Evolutionary conservation across 352 stramenopile species (phyloP).

Genomic region (Phytopythium vexans): DNA sequence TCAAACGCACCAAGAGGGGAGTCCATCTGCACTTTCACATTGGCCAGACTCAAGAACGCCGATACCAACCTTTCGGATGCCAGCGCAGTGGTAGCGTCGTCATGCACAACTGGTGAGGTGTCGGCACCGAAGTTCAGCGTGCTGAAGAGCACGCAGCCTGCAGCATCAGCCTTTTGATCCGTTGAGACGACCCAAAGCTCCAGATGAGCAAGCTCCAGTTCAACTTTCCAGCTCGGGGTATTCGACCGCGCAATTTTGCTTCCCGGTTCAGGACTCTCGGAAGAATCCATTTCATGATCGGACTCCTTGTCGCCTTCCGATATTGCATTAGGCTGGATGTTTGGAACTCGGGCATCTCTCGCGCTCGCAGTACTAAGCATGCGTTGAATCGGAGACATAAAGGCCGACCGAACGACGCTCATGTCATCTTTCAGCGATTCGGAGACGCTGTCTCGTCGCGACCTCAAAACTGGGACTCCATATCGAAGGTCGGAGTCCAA

Average conservation of each 20-base stretch:
- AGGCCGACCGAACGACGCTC: conserved; percentile 24
- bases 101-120: neutral
- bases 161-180: conserved; percentile 49
- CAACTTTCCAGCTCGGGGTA: conserved; percentile 33
- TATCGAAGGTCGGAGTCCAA: conserved; percentile 24
- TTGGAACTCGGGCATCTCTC: conserved; percentile 15
- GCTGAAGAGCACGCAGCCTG: conserved; percentile 50
- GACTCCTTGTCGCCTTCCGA: neutral
- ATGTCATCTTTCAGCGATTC: conserved; percentile 48
- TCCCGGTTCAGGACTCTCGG: neutral
- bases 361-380: conserved; percentile 34
- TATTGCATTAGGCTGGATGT: neutral
- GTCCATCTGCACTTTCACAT: conserved; percentile 35
- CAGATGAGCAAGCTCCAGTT: conserved; percentile 41
- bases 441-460: conserved; percentile 51
- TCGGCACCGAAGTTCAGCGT: conserved; percentile 10
- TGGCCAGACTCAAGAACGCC: conserved; percentile 8
- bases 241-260: conserved; percentile 6
- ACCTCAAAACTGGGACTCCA: conserved; percentile 20
- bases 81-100: neutral
- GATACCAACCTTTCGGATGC: neutral
- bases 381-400: conserved; percentile 40
- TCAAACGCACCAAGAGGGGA: conserved; percentile 12
- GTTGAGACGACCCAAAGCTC: conserved; percentile 70
- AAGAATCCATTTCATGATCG: neutral